Percentiles rank a stretch among this genome's conserved stretches.
Evolutionary conservation across 2,329 filamentous ascomycete genomes (phyloP).

Genomic region (Stemphylium beticola): DNA sequence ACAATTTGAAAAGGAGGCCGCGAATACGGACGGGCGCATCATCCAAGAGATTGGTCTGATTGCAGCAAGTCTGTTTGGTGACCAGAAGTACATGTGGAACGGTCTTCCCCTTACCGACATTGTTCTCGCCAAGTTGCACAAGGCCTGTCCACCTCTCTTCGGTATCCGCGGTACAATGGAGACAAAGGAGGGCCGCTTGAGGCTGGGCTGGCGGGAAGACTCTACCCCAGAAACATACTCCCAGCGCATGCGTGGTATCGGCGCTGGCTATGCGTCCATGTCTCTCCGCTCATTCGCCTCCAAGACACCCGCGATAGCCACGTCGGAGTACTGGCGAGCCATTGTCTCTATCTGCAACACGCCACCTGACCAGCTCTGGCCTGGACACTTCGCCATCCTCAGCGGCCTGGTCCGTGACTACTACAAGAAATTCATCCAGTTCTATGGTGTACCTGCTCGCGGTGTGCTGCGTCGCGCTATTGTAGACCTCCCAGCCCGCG

Average conservation of each 20-base stretch:
- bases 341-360: constrained; percentile 80
- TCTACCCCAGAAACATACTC: constrained; percentile 70
- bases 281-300: constrained; percentile 73
- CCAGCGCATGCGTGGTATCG: constrained; percentile 83
- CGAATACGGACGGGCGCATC: constrained; percentile 46
- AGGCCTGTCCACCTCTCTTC: constrained; percentile 83
- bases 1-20: constrained; percentile 58
- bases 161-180: constrained; percentile 79
- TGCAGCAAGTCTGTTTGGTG: constrained; percentile 75
- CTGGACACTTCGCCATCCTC: constrained; percentile 58
- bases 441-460: constrained; percentile 80
- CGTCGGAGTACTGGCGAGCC: constrained; percentile 82
- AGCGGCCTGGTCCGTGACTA: constrained; percentile 66
- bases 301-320: constrained; percentile 72
- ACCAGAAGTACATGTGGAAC: constrained; percentile 69
- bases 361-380: constrained; percentile 58
- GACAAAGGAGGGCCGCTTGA: constrained; percentile 55
- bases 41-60: constrained; percentile 83
- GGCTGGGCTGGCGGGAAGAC: constrained; percentile 42
- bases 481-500: constrained; percentile 69
- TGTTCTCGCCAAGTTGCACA: constrained; percentile 83
- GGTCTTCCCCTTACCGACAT: constrained; percentile 78
- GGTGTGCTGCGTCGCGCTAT: constrained; percentile 73
- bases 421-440: constrained; percentile 75
- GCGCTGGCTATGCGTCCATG: constrained; percentile 82